Percentiles rank a stretch among this genome's conserved stretches.
Evolutionary conservation across 805 yeast species (phyloP).

Genomic region (Kodamaea jinghongensis): DNA sequence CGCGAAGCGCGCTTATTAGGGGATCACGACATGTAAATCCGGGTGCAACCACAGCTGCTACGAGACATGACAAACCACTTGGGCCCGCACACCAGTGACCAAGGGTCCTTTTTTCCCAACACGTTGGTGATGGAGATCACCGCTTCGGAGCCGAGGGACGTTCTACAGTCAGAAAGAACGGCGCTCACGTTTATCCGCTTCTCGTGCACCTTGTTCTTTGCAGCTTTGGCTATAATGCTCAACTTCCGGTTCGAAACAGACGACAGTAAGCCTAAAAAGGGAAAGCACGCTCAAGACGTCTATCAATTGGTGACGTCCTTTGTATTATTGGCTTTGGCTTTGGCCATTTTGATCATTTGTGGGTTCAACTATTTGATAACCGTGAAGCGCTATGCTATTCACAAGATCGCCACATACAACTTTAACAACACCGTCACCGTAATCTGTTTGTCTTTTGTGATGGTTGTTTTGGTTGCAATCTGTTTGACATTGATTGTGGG

Average conservation of each 20-base stretch:
- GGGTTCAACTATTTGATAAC: constrained; percentile 44
- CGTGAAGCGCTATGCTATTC: constrained; percentile 42
- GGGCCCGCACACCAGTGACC: too few relatives aligned
- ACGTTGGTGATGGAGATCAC: constrained; percentile 29
- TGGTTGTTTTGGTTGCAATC: constrained; percentile 34
- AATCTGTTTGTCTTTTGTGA: constrained; percentile 30
- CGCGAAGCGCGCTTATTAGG: too few relatives aligned
- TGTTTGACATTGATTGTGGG: constrained; percentile 22
- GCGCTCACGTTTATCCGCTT: constrained; percentile 49
- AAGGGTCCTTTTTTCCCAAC: background rate
- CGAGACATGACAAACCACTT: too few relatives aligned
- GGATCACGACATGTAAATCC: too few relatives aligned
- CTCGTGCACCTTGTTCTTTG: constrained; percentile 42
- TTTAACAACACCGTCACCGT: constrained; percentile 29
- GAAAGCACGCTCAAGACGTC: background rate
- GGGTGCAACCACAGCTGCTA: too few relatives aligned
- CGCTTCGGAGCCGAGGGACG: constrained; percentile 53
- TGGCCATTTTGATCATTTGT: constrained; percentile 36
- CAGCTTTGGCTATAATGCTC: constrained; percentile 46
- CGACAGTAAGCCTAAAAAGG: constrained; percentile 3
- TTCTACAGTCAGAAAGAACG: constrained; percentile 53
- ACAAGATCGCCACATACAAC: constrained; percentile 38
- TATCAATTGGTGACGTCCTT: constrained; percentile 27
- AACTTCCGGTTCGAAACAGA: constrained; percentile 43
- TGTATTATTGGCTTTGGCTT: constrained; percentile 36